A percentile compares a stretch with the other conserved stretches of the same genome.
Evolutionary conservation across 306 rosid genomes (phyloP).

Genomic region (Trichosanthes truncata): DNA sequence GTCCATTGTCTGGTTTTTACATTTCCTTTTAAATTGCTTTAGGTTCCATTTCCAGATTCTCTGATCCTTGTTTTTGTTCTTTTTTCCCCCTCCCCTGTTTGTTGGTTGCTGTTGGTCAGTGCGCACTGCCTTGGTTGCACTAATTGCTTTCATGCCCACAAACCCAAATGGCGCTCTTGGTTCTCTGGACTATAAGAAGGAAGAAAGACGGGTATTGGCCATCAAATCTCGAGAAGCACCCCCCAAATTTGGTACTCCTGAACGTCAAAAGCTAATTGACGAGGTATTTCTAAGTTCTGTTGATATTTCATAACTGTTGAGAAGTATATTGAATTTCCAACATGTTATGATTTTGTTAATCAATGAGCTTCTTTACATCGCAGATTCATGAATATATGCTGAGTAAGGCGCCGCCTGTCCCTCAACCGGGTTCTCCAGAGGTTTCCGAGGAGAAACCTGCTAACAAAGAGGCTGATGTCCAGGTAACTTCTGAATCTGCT

Average conservation of each 20-base stretch:
- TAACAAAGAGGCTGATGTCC: slow-evolving; percentile 28
- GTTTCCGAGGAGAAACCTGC: slow-evolving; percentile 34
- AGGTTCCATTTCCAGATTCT: neutral
- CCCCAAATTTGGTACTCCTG: slow-evolving; percentile 69
- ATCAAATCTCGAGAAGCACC: slow-evolving; percentile 73
- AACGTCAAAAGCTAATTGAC: slow-evolving; percentile 76
- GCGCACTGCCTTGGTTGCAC: slow-evolving; percentile 90
- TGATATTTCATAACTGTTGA: neutral
- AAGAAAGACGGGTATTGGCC: slow-evolving; percentile 73
- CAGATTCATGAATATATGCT: slow-evolving; percentile 86
- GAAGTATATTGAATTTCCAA: neutral
- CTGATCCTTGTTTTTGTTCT: neutral
- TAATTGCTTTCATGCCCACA: slow-evolving; percentile 98
- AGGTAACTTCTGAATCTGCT: slow-evolving; percentile 18
- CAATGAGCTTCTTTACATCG: slow-evolving; percentile 1
- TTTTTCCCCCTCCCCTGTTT: neutral
- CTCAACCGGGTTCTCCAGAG: slow-evolving; percentile 34
- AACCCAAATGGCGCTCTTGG: slow-evolving; percentile 92
- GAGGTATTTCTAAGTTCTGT: slow-evolving; percentile 21
- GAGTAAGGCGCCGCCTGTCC: slow-evolving; percentile 66
- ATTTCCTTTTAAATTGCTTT: neutral
- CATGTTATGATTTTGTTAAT: neutral
- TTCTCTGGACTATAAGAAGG: slow-evolving; percentile 82
- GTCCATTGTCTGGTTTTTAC: neutral
- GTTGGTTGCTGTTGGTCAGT: slow-evolving; percentile 36